Evolutionary conservation across 1,139 yeast genomes (phyloP), one percentile per base, ranked within the genome.

Genomic region (Yamadazyma mexicana): DNA sequence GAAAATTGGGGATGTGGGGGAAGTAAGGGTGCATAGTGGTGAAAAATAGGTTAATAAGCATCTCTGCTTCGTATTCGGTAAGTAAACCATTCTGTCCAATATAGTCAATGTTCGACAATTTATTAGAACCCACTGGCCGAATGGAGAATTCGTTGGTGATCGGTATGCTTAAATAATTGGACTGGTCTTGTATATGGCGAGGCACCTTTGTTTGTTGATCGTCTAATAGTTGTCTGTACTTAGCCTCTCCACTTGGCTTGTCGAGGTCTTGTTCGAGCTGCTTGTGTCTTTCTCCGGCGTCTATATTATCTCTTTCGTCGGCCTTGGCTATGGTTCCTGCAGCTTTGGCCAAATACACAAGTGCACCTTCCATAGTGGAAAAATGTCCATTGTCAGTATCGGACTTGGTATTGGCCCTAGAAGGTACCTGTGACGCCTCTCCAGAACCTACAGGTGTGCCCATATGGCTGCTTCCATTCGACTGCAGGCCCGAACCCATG

Each of bases 11-110:
- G 27, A 91, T 75, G 54, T 83, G 87, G 1, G 97, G 97, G 61
- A 85, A 89, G 58, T 81, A 91, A 1, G 96, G 96, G 57, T 87
- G 95, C 81, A 91, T 76, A 3, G 88, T 79, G 8, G 79, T 62
- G 58, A 87, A 87, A 58, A 87, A 91, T 39, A 82, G 66, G 34
- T 75, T 68, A 23, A 88, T 77, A 26, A 87, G 64, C 37, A 66
- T 61, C 40, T 73, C 75, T 0, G 95, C 94, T 54, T 87, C 95
- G 0, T 55, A 61, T 48, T 79, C 89, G 0, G 85, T 70, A 14
- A 89, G 56, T 36, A 86, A 70, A n/a, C 81, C 80, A 29, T 66
- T 56, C n/a, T 66, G 66, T 0, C 65, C 64, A 38, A 87, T 82
- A 49, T 84, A 82, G 37, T 83, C 87, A 36, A 84, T 76, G 46